A percentile compares a stretch with the other conserved stretches of the same genome.
These are phyloP conservation scores for Macrophomina pseudophaseolina DNA, from an alignment of 2,329 filamentous ascomycete genomes.

Conservation along the genomic window DNA sequence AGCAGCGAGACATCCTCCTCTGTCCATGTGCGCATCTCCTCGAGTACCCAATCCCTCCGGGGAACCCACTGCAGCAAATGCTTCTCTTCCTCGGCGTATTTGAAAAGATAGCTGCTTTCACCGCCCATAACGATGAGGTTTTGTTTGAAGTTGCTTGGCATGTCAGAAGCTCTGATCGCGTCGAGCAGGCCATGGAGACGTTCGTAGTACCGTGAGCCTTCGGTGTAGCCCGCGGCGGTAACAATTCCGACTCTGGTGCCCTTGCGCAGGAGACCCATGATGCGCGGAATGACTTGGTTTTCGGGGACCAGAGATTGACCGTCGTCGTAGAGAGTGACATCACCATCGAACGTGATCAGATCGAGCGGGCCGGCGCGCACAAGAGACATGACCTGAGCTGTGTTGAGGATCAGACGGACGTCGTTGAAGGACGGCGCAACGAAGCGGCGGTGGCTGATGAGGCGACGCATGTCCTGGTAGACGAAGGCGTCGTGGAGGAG, in stretches of 20 bases:
- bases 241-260: constrained; percentile 92
- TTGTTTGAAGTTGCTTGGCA: constrained; percentile 71
- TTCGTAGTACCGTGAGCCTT: constrained; percentile 82
- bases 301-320: constrained; percentile 76
- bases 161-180: constrained; percentile 68
- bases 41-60: constrained; percentile 71
- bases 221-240: constrained; percentile 93
- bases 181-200: constrained; percentile 87
- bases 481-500: constrained; percentile 88
- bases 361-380: constrained; percentile 74
- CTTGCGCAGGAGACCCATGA: constrained; percentile 72
- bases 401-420: constrained; percentile 89
- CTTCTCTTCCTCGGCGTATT: constrained; percentile 66
- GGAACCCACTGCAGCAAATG: constrained; percentile 68
- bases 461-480: constrained; percentile 83
- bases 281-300: constrained; percentile 76
- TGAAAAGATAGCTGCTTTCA: constrained; percentile 94
- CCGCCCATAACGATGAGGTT: constrained; percentile 92
- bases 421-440: constrained; percentile 98
- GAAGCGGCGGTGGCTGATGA: constrained; percentile 89
- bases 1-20: constrained; percentile 77
- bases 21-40: constrained; percentile 78
- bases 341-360: constrained; percentile 94
- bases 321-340: constrained; percentile 89
- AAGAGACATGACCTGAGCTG: constrained; percentile 92